phyloP scores from a whole-genome alignment of 306 rosid species.

The Gillenia trifoliata region DNA sequence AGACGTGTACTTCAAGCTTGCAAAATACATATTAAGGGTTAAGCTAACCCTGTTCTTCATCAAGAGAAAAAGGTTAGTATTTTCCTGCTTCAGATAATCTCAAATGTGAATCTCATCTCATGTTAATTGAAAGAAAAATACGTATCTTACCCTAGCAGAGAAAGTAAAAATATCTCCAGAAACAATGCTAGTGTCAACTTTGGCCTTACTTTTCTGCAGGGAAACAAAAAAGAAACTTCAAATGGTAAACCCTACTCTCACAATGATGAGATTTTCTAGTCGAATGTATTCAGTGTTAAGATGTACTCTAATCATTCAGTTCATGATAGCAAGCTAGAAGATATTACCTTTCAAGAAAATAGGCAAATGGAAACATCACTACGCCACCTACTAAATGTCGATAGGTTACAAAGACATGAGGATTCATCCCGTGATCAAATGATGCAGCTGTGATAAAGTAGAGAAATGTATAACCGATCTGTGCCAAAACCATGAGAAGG shows the following conservation, averaged over 20 bases:
- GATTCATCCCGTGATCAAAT: conserved; percentile 39
- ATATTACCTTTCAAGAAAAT: conserved; percentile 41
- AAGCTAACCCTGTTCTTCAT: conserved; percentile 30
- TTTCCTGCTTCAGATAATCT: background rate
- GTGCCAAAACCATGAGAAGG: conserved; percentile 29
- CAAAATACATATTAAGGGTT: conserved; percentile 34
- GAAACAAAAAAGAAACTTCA: background rate
- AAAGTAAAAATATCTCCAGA: conserved; percentile 37
- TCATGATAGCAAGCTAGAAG: background rate
- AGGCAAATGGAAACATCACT: conserved; percentile 42
- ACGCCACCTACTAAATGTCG: conserved; percentile 33
- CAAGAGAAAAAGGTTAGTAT: background rate
- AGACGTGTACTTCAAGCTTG: conserved; percentile 34
- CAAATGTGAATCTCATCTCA: background rate
- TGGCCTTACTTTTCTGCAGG: conserved; percentile 39
- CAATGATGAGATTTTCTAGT: background rate
- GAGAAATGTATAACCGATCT: conserved; percentile 22
- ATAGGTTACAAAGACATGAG: conserved; percentile 45
- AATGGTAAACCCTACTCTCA: background rate
- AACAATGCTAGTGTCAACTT: conserved; percentile 32
- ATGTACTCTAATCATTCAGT: background rate
- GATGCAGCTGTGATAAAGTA: conserved; percentile 35
- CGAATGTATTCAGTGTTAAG: background rate
- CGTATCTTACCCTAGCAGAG: conserved; percentile 31
- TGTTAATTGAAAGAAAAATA: background rate